Conservation (phyloP, 306 rosid species). For the Corylus americana region DNA sequence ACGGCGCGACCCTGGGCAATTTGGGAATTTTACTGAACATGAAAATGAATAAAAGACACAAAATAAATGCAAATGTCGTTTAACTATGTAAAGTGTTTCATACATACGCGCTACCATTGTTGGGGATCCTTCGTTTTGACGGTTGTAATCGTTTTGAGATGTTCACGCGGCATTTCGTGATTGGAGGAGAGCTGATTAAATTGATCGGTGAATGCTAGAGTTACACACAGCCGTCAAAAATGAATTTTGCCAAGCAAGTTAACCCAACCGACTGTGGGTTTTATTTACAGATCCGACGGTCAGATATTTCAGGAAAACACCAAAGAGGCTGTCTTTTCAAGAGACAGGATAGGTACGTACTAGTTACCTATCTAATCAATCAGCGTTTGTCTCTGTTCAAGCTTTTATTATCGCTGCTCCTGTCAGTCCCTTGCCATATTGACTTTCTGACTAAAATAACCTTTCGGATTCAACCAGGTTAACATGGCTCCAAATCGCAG, state of each 20-base stretch:
- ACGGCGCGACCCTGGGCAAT: no score
- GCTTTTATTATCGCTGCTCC: not conserved
- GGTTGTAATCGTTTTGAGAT: not conserved
- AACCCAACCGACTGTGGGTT: not conserved
- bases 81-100: no score
- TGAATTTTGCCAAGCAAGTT: not conserved
- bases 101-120: not conserved
- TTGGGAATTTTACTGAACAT: no score
- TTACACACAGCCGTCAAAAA: not conserved
- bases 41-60: no score
- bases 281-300: not conserved
- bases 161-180: not conserved
- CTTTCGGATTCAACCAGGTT: no score
- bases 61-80: no score
- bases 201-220: not conserved
- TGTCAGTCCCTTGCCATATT: not conserved
- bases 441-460: not conserved
- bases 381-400: not conserved
- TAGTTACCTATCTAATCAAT: not conserved
- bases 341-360: not conserved
- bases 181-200: not conserved
- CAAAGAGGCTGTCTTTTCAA: not conserved
- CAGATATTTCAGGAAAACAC: not conserved
- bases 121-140: not conserved
- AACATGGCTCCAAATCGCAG: no score